phyloP scores from a whole-genome alignment of 495 filamentous ascomycete genomes.

The Aspergillus affinis region DNA sequence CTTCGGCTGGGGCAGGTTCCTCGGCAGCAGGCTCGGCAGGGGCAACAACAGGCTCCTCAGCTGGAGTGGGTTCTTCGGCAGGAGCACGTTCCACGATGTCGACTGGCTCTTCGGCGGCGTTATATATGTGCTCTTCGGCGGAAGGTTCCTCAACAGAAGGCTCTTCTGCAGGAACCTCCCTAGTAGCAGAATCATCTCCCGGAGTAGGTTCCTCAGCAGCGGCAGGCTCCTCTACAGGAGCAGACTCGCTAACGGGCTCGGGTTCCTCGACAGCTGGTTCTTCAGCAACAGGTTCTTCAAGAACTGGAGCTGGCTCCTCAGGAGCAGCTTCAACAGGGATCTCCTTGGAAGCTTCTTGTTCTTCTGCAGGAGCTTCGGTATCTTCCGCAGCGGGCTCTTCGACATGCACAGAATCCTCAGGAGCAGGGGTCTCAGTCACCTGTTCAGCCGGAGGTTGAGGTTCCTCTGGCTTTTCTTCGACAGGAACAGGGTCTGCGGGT shows the following conservation, averaged over 20 bases:
- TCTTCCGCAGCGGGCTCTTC: constrained; percentile 21
- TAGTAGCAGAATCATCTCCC: constrained; percentile 7
- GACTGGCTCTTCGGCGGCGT: constrained; percentile 4
- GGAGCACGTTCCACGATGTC: constrained; percentile 14
- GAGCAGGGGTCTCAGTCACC: constrained; percentile 6
- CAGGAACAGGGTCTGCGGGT: constrained; percentile 6
- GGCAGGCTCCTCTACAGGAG: constrained; percentile 9
- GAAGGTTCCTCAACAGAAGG: constrained; percentile 9
- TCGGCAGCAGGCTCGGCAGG: constrained; percentile 14
- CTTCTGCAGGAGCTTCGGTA: constrained; percentile 1
- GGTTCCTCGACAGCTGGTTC: constrained; percentile 14
- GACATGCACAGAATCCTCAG: constrained; percentile 11
- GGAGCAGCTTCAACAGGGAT: constrained; percentile 22
- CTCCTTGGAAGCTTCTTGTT: constrained; percentile 7
- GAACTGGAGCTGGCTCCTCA: constrained; percentile 19
- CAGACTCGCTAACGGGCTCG: constrained; percentile 9
- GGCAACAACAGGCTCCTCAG: constrained; percentile 8
- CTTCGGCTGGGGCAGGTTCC: constrained; percentile 15
- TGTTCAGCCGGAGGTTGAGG: constrained; percentile 5
- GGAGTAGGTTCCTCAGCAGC: constrained; percentile 8
- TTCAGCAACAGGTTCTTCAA: constrained; percentile 14
- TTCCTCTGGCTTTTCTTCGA: constrained; percentile 16
- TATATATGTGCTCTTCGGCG: constrained; percentile 10
- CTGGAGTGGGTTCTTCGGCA: constrained; percentile 9
- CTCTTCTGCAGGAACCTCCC: constrained; percentile 14